Percentiles rank a stretch among this genome's conserved stretches.
These are phyloP conservation scores for Aspergillus sp. DNA, from an alignment of 2,329 filamentous ascomycete genomes.

Conservation along the genomic window DNA sequence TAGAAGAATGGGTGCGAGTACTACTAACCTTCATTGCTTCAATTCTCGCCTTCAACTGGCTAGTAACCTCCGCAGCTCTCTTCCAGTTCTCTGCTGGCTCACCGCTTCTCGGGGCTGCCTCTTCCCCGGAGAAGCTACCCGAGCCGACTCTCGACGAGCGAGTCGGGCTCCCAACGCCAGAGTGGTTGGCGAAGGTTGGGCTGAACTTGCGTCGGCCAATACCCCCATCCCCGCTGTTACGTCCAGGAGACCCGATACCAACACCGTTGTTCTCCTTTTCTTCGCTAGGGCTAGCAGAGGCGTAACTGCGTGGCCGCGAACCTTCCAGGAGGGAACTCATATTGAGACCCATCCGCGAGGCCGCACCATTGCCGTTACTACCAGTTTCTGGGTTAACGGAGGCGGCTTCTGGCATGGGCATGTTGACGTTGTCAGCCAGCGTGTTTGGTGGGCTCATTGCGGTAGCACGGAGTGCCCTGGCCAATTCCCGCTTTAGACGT, in stretches of 20 bases:
- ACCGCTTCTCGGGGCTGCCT: slow-evolving; percentile 23
- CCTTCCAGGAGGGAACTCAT: slow-evolving; percentile 35
- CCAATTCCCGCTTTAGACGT: slow-evolving; percentile 76
- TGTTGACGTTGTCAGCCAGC: slow-evolving; percentile 46
- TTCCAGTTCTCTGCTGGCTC: slow-evolving; percentile 88
- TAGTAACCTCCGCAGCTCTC: slow-evolving; percentile 92
- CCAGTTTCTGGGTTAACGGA: slow-evolving; percentile 34
- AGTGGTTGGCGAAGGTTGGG: slow-evolving; percentile 32
- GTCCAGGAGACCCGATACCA: slow-evolving; percentile 28
- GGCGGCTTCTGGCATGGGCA: slow-evolving; percentile 43
- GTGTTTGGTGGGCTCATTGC: slow-evolving; percentile 31
- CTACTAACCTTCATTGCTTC: slow-evolving; percentile 81
- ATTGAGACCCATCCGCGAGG: slow-evolving; percentile 25
- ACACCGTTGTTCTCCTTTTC: slow-evolving; percentile 59
- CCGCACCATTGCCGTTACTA: slow-evolving; percentile 18
- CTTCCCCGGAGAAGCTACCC: slow-evolving; percentile 29
- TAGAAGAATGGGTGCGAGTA: too few relatives aligned
- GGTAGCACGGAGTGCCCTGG: slow-evolving; percentile 39
- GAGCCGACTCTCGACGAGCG: slow-evolving; percentile 28
- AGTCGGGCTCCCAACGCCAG: slow-evolving; percentile 32
- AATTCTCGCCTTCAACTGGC: slow-evolving; percentile 91
- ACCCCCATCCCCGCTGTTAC: slow-evolving; percentile 23
- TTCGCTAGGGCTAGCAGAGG: slow-evolving; percentile 52
- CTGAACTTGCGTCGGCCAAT: slow-evolving; percentile 37
- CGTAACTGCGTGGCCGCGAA: slow-evolving; percentile 33